These are phyloP conservation scores for Candida verbasci DNA, from an alignment of 805 yeast species.

Conservation along the genomic window DNA sequence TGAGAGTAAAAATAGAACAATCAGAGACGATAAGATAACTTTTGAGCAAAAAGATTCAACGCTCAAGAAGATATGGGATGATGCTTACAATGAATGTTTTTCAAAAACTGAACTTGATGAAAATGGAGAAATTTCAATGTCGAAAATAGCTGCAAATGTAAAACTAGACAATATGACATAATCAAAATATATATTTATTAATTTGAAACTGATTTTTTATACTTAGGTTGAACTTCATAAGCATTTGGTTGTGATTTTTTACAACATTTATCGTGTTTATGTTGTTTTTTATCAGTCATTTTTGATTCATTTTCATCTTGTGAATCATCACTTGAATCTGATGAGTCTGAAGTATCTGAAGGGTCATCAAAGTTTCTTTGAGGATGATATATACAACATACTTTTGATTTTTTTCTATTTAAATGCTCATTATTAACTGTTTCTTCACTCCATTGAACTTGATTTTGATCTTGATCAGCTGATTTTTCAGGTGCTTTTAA, in stretches of 20 bases:
- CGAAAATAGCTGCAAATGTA: constrained; percentile 9
- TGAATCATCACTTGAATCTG: constrained; percentile 16
- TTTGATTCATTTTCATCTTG: constrained; percentile 12
- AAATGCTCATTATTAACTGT: constrained; percentile 87
- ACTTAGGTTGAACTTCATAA: constrained; percentile 80
- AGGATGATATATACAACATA: constrained; percentile 84
- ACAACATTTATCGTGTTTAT: constrained; percentile 14
- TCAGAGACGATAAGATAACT: constrained; percentile 2
- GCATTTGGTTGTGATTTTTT: constrained; percentile 58
- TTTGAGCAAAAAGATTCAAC: constrained; percentile 10
- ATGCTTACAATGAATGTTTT: constrained; percentile 7
- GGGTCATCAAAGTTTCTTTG: constrained; percentile 47
- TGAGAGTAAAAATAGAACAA: background rate
- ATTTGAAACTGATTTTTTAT: constrained; percentile 18
- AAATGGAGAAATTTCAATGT: constrained; percentile 4
- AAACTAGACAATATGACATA: constrained; percentile 4
- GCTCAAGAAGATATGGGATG: constrained; percentile 12
- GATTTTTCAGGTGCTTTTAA: constrained; percentile 11
- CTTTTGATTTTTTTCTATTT: constrained; percentile 85
- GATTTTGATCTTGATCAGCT: constrained; percentile 11
- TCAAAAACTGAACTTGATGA: background rate
- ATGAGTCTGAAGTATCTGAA: constrained; percentile 39
- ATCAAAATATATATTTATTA: background rate
- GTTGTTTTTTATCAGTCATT: constrained; percentile 12
- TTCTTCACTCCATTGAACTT: constrained; percentile 80